Conservation (phyloP, 768 basidiomycete species). For the Lactarius psammicola region DNA sequence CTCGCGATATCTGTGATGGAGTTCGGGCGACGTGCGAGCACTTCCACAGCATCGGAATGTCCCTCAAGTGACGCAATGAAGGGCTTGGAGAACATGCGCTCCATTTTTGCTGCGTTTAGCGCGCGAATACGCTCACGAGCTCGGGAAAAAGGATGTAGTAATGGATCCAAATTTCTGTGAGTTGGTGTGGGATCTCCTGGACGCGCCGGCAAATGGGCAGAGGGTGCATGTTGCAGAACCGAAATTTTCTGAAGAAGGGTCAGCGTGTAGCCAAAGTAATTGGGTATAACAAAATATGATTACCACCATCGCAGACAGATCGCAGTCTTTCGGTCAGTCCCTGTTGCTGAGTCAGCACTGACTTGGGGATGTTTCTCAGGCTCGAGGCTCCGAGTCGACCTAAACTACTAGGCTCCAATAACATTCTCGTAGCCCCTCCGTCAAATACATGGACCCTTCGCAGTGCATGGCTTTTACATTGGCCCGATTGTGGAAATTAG, state of each 20-base stretch:
- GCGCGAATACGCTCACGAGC: constrained; percentile 93
- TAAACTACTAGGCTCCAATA: too few relatives aligned
- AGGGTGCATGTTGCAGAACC: constrained; percentile 80
- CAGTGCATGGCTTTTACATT: too few relatives aligned
- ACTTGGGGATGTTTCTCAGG: too few relatives aligned
- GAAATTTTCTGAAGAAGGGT: constrained; percentile 65
- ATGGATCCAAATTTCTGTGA: constrained; percentile 88
- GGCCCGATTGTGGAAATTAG: too few relatives aligned
- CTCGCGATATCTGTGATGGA: constrained; percentile 35
- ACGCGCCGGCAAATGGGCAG: constrained; percentile 66
- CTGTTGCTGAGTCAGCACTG: too few relatives aligned
- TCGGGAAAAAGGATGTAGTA: constrained; percentile 93
- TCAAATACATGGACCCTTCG: too few relatives aligned
- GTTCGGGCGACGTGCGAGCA: constrained; percentile 18
- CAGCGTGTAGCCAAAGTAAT: neutral
- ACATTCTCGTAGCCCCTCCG: too few relatives aligned
- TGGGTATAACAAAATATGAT: neutral
- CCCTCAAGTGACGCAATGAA: constrained; percentile 90
- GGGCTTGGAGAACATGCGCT: constrained; percentile 96
- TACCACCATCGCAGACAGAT: constrained; percentile 20
- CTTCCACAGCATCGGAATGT: constrained; percentile 48
- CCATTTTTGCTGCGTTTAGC: constrained; percentile 94
- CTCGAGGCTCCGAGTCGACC: too few relatives aligned
- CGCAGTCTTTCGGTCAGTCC: too few relatives aligned
- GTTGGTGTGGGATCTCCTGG: constrained; percentile 85